phyloP scores from a whole-genome alignment of 805 yeast genomes.

The Candida piceae region DNA sequence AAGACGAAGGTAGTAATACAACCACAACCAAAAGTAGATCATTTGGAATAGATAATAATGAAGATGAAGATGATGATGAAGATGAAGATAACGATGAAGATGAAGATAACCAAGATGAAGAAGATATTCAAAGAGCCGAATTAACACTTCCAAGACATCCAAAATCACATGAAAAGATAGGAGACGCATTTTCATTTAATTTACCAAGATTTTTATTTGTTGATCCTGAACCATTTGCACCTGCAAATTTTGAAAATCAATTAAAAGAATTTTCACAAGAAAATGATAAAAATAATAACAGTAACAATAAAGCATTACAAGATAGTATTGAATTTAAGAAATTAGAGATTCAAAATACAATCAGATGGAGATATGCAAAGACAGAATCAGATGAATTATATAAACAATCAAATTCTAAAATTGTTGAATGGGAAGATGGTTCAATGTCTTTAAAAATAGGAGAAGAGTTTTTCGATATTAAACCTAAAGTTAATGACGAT shows the following conservation, averaged over 20 bases:
- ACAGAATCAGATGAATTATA: constrained; percentile 65
- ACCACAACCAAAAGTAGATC: constrained; percentile 7
- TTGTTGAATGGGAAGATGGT: constrained; percentile 94
- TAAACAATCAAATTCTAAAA: constrained; percentile 84
- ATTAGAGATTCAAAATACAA: constrained; percentile 49
- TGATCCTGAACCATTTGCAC: constrained; percentile 85
- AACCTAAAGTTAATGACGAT: constrained; percentile 59
- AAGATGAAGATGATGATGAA: constrained; percentile 31
- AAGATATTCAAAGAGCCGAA: constrained; percentile 29
- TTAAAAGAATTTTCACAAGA: constrained; percentile 39
- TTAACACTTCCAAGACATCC: constrained; percentile 49
- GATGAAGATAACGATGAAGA: constrained; percentile 32
- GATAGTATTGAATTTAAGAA: constrained; percentile 36
- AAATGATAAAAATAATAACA: constrained; percentile 30
- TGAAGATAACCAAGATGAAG: constrained; percentile 30
- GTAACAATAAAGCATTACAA: constrained; percentile 47
- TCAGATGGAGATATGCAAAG: constrained; percentile 90
- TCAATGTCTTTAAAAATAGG: constrained; percentile 81
- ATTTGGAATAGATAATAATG: constrained; percentile 13
- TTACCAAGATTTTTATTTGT: constrained; percentile 80
- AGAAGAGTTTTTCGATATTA: constrained; percentile 77
- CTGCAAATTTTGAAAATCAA: constrained; percentile 44
- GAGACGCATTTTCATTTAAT: constrained; percentile 42
- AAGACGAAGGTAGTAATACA: constrained; percentile 20
- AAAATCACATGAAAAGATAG: constrained; percentile 34